Conservation (phyloP, 2,329 filamentous ascomycete species). For the Immersiporthe knoxdaviesiana region DNA sequence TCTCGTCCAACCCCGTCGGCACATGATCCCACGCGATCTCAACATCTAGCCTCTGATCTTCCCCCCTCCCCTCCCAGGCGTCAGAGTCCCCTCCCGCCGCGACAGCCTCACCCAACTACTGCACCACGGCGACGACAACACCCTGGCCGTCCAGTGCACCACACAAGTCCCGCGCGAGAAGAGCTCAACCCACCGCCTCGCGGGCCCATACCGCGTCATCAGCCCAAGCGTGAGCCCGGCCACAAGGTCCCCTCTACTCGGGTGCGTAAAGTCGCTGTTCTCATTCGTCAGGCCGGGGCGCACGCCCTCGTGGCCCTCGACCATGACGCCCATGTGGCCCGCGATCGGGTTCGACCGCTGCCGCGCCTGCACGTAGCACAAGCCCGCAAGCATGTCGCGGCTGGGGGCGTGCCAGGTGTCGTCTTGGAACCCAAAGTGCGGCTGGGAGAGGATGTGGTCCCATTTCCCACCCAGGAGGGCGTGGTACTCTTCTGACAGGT, state of each 20-base stretch:
- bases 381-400: slow-evolving; percentile 56
- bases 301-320: slow-evolving; percentile 47
- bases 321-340: slow-evolving; percentile 57
- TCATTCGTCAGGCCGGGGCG: slow-evolving; percentile 50
- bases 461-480: slow-evolving; percentile 56
- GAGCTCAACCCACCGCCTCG: slow-evolving; percentile 49
- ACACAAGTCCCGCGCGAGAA: slow-evolving; percentile 44
- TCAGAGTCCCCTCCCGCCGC: slow-evolving; percentile 43
- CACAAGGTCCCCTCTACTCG: slow-evolving; percentile 40
- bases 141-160: slow-evolving; percentile 49
- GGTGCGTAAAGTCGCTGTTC: slow-evolving; percentile 55
- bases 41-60: slow-evolving; percentile 50
- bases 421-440: slow-evolving; percentile 56
- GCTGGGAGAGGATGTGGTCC: slow-evolving; percentile 57
- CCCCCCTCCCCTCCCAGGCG: slow-evolving; percentile 42
- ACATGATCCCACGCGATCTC: slow-evolving; percentile 51
- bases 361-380: slow-evolving; percentile 54
- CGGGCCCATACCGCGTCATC: slow-evolving; percentile 30
- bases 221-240: slow-evolving; percentile 33
- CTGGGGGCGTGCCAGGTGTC: slow-evolving; percentile 61
- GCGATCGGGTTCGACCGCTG: slow-evolving; percentile 55
- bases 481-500: slow-evolving; percentile 55
- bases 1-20: slow-evolving; percentile 38
- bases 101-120: slow-evolving; percentile 49
- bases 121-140: slow-evolving; percentile 39